Base-by-base conservation (phyloP, 2,329 filamentous ascomycete genomes). In the Exserohilum turcica region DNA sequence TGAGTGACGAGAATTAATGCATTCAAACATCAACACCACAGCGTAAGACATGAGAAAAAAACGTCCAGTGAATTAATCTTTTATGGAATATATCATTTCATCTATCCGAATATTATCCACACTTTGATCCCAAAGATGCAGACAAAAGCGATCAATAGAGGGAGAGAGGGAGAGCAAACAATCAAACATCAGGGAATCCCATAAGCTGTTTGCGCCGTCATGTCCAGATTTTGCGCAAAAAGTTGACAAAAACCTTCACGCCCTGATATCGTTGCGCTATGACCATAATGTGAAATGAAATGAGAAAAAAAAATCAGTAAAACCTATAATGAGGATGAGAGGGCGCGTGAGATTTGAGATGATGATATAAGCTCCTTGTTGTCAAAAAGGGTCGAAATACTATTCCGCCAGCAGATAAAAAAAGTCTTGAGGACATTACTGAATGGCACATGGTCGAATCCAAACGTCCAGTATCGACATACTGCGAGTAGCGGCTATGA, bases 191-290 rank as follows among this genome's bases (percentile, higher is more conserved):
- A 24, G 4, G 16, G 24, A 35, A 24, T 13, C 42, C 29, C 1
- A 33, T 21, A 16, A 16, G 13, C 9, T 18, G 16, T 29, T 36
- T 24, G 24, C 32, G 24, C 21, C 24, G 32, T 12, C 10, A 37
- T 46, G 43, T 33, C 43, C 33, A 37, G 33, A 46, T 36, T n/a
- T n/a, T n/a, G n/a, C 16, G 33, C 43, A 18, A 32, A 37, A 29
- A 46, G n/a, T 18, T 31, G 28, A n/a, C 29, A 15, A 16, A 33
- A 15, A 8, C 40, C 40, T 13, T 31, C 40, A 43, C 29, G 15
- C 43, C 43, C 37, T 46, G 33, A 46, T 46, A 31, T 46, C 43
- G 33, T 37, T 46, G 33, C 43, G 33, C 24, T 46, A 28, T 29
- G 18, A 37, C 29, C 32, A 46, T 24, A 24, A 24, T 24, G 4